These are phyloP conservation scores for Phytophthora pseudosyringae DNA, from an alignment of 352 stramenopile species.

Conservation along the genomic window DNA sequence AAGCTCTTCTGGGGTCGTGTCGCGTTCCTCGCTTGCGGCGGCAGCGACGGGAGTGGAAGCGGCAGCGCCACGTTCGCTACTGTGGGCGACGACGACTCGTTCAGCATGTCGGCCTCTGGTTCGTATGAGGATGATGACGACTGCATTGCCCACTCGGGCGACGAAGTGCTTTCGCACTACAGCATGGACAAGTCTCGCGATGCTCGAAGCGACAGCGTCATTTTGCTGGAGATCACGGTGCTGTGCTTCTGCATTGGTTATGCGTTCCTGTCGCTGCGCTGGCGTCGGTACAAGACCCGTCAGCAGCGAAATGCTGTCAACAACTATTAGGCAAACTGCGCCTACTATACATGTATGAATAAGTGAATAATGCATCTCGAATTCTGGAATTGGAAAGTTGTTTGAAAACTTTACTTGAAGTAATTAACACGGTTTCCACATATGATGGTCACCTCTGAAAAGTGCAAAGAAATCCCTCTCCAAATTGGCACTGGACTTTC, in stretches of 20 bases:
- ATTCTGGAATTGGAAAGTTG: too few relatives aligned
- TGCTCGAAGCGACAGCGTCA: conserved; percentile 39
- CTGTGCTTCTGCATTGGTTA: conserved; percentile 48
- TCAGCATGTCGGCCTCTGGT: conserved; percentile 27
- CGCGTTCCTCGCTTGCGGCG: conserved; percentile 28
- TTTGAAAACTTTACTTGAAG: too few relatives aligned
- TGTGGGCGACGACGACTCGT: conserved; percentile 28
- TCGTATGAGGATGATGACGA: conserved; percentile 25
- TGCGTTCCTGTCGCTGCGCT: conserved; percentile 41
- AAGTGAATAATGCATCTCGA: too few relatives aligned
- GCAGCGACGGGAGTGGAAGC: conserved; percentile 25
- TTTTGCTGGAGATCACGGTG: conserved; percentile 47
- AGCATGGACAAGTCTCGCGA: conserved; percentile 41
- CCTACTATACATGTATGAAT: not conserved
- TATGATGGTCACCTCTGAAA: too few relatives aligned
- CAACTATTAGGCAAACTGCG: conserved; percentile 6
- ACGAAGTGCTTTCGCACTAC: conserved; percentile 59
- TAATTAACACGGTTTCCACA: too few relatives aligned
- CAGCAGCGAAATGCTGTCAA: conserved; percentile 12
- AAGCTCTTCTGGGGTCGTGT: conserved; percentile 51
- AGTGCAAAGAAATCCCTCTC: too few relatives aligned
- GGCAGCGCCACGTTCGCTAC: conserved; percentile 22
- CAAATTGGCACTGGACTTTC: too few relatives aligned
- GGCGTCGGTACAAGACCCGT: conserved; percentile 33
- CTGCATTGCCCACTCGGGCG: conserved; percentile 50